Base-by-base conservation (phyloP, 78 protist species). In the Chrysochromulina parva region DNA sequence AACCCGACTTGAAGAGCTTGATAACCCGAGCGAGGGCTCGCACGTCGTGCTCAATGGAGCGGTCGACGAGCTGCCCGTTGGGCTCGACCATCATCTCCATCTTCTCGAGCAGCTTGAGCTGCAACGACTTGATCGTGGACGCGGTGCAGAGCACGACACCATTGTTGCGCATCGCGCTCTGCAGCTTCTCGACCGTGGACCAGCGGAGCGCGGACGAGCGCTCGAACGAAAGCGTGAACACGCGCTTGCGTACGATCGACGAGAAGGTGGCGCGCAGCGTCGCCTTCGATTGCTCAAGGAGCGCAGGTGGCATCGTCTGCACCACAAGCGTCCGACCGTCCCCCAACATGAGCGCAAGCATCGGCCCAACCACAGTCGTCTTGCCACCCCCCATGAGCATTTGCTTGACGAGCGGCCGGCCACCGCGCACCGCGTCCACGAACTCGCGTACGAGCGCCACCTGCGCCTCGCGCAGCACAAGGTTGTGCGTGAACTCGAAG, bases 361-460 rank as follows among this genome's bases (percentile, higher is more conserved):
- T 54, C 24, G 97, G 97, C 22, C 88, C 78, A 57, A 95, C 90
- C 52, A 93, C 94, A 24, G 94, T 92, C n/a, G 97, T 95, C 38
- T 66, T 94, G 74, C 95, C 94, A 0, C 86, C 62, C 24, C 95
- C 95, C 96, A 95, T 95, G 69, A 95, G 90, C 94, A 93, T 90
- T 60, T 95, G 96, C 58, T 91, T 91, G 6, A 90, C 92, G 2
- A 58, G 65, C 4, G 85, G 26, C 14, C 47, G 19, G 62, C 85
- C 92, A 11, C 13, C 52, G 24, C 71, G 38, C 20, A 55, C 87
- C 7, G 14, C 28, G 26, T 60, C 57, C 65, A 57, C 48, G 26
- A 95, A 85, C 73, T 88, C 88, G 65, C 1, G 9, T 24, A 94
- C 93, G 2, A 95, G 89, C 86, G 91, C 90, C 67, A 80, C 57